Evolutionary conservation across 305 asterid genomes (phyloP).

Genomic region (Plantago rigida): DNA sequence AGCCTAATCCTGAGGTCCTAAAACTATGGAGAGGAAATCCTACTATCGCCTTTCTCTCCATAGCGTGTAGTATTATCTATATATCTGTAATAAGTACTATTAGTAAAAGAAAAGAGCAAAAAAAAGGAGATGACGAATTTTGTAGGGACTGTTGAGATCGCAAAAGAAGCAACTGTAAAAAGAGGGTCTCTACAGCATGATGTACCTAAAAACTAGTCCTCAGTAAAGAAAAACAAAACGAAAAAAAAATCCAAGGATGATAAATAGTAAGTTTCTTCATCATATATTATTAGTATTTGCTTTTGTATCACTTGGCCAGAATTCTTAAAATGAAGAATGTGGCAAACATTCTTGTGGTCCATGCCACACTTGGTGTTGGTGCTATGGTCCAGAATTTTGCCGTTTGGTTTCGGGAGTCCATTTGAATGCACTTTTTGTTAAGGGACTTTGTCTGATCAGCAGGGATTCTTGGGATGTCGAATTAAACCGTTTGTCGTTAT

Average conservation of each 20-base stretch:
- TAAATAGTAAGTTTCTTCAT: background rate
- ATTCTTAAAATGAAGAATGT: too few species aligned
- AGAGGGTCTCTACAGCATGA: slow-evolving; percentile 27
- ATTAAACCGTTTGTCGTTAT: too few species aligned
- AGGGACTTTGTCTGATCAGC: too few species aligned
- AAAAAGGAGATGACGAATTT: slow-evolving; percentile 4
- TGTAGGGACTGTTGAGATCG: slow-evolving; percentile 30
- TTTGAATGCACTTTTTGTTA: too few species aligned
- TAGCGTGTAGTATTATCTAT: slow-evolving; percentile 27
- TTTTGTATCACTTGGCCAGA: too few species aligned
- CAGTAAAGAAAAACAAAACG: background rate
- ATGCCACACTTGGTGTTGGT: too few species aligned
- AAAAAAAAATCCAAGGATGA: background rate
- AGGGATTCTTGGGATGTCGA: too few species aligned
- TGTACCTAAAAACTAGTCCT: slow-evolving; percentile 17
- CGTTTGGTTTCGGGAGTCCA: too few species aligned
- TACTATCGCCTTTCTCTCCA: too few species aligned
- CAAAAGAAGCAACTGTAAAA: slow-evolving; percentile 37
- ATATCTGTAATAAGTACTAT: slow-evolving; percentile 24
- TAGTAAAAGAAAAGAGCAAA: slow-evolving; percentile 5
- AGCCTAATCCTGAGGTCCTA: slow-evolving; percentile 23
- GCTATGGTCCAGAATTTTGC: too few species aligned
- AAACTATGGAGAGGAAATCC: slow-evolving; percentile 26
- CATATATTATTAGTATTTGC: background rate
- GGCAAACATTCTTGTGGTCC: too few species aligned